phyloP scores from a whole-genome alignment of 2,329 filamentous ascomycete genomes.

The Paracorniculantispora psalliotae region DNA sequence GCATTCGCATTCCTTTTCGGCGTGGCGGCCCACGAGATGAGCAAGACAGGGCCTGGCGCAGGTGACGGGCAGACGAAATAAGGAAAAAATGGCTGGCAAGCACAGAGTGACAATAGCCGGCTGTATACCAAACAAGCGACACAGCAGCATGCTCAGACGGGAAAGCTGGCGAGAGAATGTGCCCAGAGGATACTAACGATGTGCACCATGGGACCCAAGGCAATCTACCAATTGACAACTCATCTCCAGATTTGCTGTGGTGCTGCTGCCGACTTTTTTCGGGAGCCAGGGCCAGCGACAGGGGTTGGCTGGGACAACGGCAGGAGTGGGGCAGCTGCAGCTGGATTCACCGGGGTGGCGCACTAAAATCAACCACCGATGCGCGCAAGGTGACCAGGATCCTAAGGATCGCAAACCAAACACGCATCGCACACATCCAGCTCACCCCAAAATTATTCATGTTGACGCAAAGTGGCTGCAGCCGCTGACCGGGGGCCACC shows the following conservation, averaged over 20 bases:
- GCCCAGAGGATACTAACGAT: no score
- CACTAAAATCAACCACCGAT: no score
- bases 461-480: slow-evolving; percentile 1
- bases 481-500: no score
- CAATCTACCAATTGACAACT: no score
- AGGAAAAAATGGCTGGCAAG: neutral
- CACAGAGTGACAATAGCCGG: neutral
- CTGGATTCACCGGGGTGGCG: no score
- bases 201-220: no score
- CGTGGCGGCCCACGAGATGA: slow-evolving; percentile 9
- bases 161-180: no score
- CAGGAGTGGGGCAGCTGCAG: neutral
- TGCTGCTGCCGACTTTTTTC: neutral
- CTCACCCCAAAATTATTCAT: neutral
- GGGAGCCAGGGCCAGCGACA: neutral
- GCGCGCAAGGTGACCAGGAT: no score
- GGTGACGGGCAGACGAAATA: neutral
- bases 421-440: neutral
- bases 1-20: slow-evolving; percentile 9
- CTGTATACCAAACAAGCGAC: no score
- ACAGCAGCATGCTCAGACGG: neutral
- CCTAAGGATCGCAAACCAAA: neutral
- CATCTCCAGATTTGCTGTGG: neutral
- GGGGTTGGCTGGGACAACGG: neutral
- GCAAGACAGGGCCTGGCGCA: slow-evolving; percentile 9